phyloP scores from a whole-genome alignment of 1,284 basidiomycete species.

The Apiotrichum veenhuisii region DNA sequence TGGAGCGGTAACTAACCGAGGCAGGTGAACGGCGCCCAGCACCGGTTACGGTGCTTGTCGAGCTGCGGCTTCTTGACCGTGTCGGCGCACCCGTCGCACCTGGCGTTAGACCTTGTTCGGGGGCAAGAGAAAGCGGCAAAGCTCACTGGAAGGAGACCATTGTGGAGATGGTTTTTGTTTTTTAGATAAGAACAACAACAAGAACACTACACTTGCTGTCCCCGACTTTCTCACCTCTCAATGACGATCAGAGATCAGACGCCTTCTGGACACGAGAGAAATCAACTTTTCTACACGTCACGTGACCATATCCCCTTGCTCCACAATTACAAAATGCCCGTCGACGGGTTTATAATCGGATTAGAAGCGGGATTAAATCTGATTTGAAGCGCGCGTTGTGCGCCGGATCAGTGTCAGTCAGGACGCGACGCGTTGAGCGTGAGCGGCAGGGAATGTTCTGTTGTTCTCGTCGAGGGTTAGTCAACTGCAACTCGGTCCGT shows the following conservation, averaged over 20 bases:
- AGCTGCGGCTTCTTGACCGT: slow-evolving; percentile 86
- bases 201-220: too few species aligned
- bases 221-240: too few species aligned
- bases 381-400: not conserved
- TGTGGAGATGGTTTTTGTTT: slow-evolving; percentile 7
- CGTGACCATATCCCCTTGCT: too few species aligned
- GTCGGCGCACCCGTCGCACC: slow-evolving; percentile 67
- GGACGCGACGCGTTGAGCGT: not conserved
- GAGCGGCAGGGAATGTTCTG: too few species aligned
- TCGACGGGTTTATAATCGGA: too few species aligned
- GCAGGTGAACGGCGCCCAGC: slow-evolving; percentile 68
- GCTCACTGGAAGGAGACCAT: slow-evolving; percentile 63
- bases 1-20: slow-evolving; percentile 58
- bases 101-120: slow-evolving; percentile 22
- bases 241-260: too few species aligned
- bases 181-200: not conserved
- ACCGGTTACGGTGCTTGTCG: slow-evolving; percentile 52
- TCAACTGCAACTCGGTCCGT: not conserved
- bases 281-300: too few species aligned
- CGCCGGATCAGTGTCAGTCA: too few species aligned
- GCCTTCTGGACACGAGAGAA: too few species aligned
- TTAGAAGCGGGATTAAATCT: too few species aligned
- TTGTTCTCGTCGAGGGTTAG: too few species aligned
- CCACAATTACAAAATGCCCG: too few species aligned
- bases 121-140: slow-evolving; percentile 8